Evolutionary conservation across 2,329 filamentous ascomycete genomes (phyloP), one percentile per base, ranked within the genome.

Genomic region (Cercospora sesami): DNA sequence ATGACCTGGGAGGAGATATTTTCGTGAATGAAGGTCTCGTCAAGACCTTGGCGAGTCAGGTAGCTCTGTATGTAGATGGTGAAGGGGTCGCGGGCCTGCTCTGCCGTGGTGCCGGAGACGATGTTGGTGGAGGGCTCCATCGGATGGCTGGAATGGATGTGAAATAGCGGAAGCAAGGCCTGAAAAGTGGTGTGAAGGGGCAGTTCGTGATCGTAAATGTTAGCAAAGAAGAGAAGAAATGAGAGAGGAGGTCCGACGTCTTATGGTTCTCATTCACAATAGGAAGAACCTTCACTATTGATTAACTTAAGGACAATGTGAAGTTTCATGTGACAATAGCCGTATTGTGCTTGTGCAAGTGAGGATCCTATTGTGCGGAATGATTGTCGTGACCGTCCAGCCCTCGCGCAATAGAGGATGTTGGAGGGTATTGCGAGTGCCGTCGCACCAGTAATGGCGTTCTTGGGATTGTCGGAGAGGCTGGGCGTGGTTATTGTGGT

Each of bases 51-150:
- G 10, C 26, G 33, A 26, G 21, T 45, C 18, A 64, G 26, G 23
- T 64, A 64, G 23, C 21, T 18, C 16, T 45, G 62, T 1, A 64
- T 18, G 23, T 64, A 64, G 10, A 18, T 45, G 9, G 62, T 59
- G 33, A 64, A 64, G 21, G 36, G 60, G 39, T 62, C 36, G 39
- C 9, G 5, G 10, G 12, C 62, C 62, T 39, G 51, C 62, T 64
- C 62, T 45, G 53, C 51, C 53, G 53, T 0, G 21, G 8, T 42
- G 14, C 2, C 1, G 21, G 48, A 21, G 16, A 14, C 28, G 33
- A 28, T 45, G 12, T 16, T 42, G 23, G 23, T 21, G 14, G 53
- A 23, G 23, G 33, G 5, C 3, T 48, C 53, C 62, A 64, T 64
- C 33, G 53, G 10, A 9, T 59, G 62, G 53, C 53, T 45, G 58